A percentile compares a stretch with the other conserved stretches of the same genome.
Evolutionary conservation across 306 rosid species (phyloP).

Genomic region (Acacia crassicarpa): DNA sequence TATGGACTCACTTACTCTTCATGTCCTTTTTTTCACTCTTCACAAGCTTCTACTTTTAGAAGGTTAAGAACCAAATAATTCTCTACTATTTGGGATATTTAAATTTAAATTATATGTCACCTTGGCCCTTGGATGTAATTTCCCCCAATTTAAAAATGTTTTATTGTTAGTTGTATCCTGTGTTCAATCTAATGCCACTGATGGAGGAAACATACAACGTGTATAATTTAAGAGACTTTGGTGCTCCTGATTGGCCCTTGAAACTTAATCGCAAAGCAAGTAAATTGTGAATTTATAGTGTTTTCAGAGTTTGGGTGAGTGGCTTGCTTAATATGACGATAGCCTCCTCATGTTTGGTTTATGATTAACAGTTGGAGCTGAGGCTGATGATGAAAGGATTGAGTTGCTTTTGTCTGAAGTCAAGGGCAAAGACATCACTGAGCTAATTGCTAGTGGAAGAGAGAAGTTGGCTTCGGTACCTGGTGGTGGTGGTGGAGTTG

Average conservation of each 20-base stretch:
- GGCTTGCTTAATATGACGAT: not conserved
- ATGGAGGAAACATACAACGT: not conserved
- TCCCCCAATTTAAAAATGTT: not conserved
- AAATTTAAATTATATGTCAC: not conserved
- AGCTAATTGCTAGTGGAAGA: conserved; percentile 69
- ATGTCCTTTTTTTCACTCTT: not conserved
- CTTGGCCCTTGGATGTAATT: not conserved
- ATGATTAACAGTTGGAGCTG: conserved; percentile 61
- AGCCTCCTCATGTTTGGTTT: not conserved
- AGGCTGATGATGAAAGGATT: conserved; percentile 49
- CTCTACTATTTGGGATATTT: not conserved
- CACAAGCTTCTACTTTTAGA: not conserved
- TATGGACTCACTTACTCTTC: not conserved
- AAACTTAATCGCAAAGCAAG: not conserved
- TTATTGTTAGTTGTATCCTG: not conserved
- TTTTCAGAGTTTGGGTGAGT: not conserved
- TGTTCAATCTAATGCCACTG: not conserved
- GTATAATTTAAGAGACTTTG: not conserved
- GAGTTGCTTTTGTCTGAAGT: conserved; percentile 56
- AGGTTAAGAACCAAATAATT: not conserved
- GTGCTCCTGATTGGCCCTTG: not conserved
- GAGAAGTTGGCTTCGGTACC: conserved; percentile 72
- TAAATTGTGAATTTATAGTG: not conserved
- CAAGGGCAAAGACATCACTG: conserved; percentile 58
- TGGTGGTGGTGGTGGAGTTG: conserved; percentile 60